phyloP scores from a whole-genome alignment of 2,329 filamentous ascomycete genomes.

The Ceratocystis ficicola region DNA sequence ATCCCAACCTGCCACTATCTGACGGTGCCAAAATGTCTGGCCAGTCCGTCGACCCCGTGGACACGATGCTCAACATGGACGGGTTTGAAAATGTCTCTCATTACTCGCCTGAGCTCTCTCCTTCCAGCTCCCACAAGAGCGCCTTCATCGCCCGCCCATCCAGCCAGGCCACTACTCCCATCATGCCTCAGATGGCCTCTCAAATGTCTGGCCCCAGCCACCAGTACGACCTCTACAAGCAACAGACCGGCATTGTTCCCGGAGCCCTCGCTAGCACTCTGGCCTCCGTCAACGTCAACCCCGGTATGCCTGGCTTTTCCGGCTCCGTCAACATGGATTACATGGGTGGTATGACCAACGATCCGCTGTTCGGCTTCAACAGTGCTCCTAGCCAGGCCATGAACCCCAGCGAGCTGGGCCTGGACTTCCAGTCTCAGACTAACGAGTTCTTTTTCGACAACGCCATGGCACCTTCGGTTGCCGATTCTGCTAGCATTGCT shows the following conservation, averaged over 20 bases:
- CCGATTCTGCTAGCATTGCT: constrained; percentile 36
- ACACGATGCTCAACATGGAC: constrained; percentile 48
- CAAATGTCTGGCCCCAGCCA: constrained; percentile 74
- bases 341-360: constrained; percentile 45
- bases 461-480: constrained; percentile 26
- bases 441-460: constrained; percentile 53
- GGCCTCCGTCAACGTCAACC: constrained; percentile 53
- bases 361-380: constrained; percentile 62
- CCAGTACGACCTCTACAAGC: constrained; percentile 88
- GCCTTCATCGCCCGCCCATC: constrained; percentile 40
- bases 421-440: constrained; percentile 41
- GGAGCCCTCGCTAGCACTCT: constrained; percentile 71
- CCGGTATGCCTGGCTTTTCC: constrained; percentile 43
- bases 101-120: constrained; percentile 49
- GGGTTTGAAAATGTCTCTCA: constrained; percentile 50
- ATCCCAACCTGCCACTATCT: background rate
- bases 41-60: constrained; percentile 41
- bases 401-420: constrained; percentile 53
- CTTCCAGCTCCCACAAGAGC: constrained; percentile 41
- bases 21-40: constrained; percentile 26
- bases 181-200: constrained; percentile 38
- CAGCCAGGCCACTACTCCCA: constrained; percentile 43
- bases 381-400: constrained; percentile 51
- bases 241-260: constrained; percentile 84
- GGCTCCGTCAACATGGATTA: constrained; percentile 40